phyloP scores from a whole-genome alignment of 2,329 filamentous ascomycete species.

The Ophiostoma australiae region DNA sequence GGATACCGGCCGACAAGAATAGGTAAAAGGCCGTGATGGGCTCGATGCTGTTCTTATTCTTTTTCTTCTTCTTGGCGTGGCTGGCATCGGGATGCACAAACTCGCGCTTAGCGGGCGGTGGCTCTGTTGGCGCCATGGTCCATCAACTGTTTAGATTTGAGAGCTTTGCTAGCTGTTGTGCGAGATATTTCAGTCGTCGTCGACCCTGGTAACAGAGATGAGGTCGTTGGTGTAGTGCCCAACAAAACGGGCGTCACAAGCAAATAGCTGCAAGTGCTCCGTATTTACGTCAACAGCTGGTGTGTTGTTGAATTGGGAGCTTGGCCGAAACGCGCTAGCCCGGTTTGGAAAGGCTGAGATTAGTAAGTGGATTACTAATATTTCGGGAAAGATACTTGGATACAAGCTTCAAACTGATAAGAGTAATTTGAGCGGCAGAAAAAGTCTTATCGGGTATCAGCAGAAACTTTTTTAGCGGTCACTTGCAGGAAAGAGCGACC shows the following conservation, averaged over 20 bases:
- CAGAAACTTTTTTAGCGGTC: constrained; percentile 19
- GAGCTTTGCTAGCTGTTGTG: neutral
- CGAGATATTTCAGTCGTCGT: neutral
- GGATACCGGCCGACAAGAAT: constrained; percentile 66
- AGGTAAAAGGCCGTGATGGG: constrained; percentile 75
- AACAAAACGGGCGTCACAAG: constrained; percentile 7
- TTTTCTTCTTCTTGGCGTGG: constrained; percentile 51
- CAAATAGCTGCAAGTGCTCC: constrained; percentile 8
- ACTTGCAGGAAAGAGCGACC: constrained; percentile 7
- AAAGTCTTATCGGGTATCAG: constrained; percentile 26
- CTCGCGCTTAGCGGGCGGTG: constrained; percentile 31
- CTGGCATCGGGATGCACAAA: constrained; percentile 47
- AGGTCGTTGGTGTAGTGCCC: neutral
- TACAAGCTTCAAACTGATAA: constrained; percentile 22
- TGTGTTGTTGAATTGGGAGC: constrained; percentile 7
- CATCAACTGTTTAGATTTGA: neutral
- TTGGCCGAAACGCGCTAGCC: neutral
- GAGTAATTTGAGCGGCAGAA: constrained; percentile 24
- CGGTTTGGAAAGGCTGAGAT: neutral
- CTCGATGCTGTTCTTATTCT: constrained; percentile 47
- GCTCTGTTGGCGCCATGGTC: constrained; percentile 37
- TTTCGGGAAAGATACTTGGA: neutral
- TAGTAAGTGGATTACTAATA: neutral
- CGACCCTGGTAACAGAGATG: neutral
- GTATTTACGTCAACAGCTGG: constrained; percentile 7